Evolutionary conservation across 148 eudicot species (phyloP).

Genomic region (Vaccinium macrocarpon): DNA sequence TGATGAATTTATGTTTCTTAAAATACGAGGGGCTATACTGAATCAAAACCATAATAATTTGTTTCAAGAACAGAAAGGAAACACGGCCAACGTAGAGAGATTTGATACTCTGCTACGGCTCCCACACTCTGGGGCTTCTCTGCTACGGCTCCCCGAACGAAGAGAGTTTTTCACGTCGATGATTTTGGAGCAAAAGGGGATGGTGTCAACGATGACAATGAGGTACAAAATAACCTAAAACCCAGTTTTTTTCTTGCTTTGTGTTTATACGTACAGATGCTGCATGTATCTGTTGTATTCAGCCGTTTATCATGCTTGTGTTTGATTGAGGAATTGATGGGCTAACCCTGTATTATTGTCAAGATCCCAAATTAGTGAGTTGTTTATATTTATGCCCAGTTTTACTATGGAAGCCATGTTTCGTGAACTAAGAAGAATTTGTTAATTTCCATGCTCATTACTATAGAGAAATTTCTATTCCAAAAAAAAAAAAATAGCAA

Average conservation of each 20-base stretch:
- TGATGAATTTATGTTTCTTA: too few species aligned
- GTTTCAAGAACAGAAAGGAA: too few species aligned
- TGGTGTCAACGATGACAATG: slow-evolving; percentile 56
- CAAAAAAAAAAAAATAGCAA: too few species aligned
- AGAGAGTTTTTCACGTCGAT: slow-evolving; percentile 27
- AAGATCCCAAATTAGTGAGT: neutral
- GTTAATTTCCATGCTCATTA: neutral
- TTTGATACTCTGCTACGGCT: slow-evolving; percentile 44
- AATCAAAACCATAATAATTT: too few species aligned
- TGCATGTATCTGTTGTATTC: neutral
- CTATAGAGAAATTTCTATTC: neutral
- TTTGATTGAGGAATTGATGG: neutral
- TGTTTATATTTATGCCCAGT: neutral
- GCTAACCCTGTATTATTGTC: too few species aligned
- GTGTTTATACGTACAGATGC: neutral
- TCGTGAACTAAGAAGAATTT: neutral
- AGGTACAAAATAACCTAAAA: slow-evolving; percentile 25
- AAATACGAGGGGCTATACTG: too few species aligned
- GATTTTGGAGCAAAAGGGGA: slow-evolving; percentile 55
- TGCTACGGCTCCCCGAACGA: too few species aligned
- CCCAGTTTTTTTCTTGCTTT: neutral
- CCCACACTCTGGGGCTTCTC: slow-evolving; percentile 31
- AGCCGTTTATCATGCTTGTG: neutral
- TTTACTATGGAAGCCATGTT: neutral
- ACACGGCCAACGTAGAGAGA: slow-evolving; percentile 19